Percentiles rank a stretch among this genome's conserved stretches.
phyloP scores from a whole-genome alignment of 176 grass and related monocot genomes.

The Melocanna baccifera region DNA sequence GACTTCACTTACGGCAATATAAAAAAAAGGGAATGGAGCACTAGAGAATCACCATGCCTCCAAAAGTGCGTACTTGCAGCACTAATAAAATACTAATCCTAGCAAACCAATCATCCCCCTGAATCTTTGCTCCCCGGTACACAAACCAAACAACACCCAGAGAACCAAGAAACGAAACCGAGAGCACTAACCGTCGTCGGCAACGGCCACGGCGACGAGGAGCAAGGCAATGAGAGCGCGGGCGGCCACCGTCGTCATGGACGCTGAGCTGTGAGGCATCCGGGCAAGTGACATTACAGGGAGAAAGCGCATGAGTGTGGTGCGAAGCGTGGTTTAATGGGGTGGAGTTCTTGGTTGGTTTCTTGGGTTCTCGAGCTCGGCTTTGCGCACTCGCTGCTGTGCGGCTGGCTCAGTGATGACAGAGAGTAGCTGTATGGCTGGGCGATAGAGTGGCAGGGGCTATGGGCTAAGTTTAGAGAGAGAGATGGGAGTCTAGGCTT shows the following conservation, averaged over 20 bases:
- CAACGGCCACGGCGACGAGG: conserved; percentile 37
- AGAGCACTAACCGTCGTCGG: conserved; percentile 42
- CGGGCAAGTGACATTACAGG: conserved; percentile 33
- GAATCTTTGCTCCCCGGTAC: conserved; percentile 41
- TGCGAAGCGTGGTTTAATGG: conserved; percentile 32
- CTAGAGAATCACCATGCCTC: conserved; percentile 41
- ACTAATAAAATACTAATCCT: conserved; percentile 58
- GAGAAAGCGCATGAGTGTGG: background rate
- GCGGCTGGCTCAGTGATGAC: conserved; percentile 44
- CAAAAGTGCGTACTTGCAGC: conserved; percentile 48
- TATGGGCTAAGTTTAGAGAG: conserved; percentile 17
- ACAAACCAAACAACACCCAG: background rate
- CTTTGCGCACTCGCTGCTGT: conserved; percentile 23
- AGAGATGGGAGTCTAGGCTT: background rate
- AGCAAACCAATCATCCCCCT: conserved; percentile 19
- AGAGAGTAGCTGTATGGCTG: conserved; percentile 44
- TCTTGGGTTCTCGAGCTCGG: conserved; percentile 42
- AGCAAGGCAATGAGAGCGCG: conserved; percentile 28
- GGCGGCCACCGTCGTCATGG: conserved; percentile 1
- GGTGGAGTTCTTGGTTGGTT: conserved; percentile 37
- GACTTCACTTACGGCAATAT: conserved; percentile 38
- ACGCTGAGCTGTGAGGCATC: background rate
- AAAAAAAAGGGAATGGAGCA: conserved; percentile 29
- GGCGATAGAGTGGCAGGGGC: conserved; percentile 42
- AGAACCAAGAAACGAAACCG: background rate